Evolutionary conservation across 768 basidiomycete species (phyloP), one percentile per base, ranked within the genome.

Genomic region (Russula brevipes): DNA sequence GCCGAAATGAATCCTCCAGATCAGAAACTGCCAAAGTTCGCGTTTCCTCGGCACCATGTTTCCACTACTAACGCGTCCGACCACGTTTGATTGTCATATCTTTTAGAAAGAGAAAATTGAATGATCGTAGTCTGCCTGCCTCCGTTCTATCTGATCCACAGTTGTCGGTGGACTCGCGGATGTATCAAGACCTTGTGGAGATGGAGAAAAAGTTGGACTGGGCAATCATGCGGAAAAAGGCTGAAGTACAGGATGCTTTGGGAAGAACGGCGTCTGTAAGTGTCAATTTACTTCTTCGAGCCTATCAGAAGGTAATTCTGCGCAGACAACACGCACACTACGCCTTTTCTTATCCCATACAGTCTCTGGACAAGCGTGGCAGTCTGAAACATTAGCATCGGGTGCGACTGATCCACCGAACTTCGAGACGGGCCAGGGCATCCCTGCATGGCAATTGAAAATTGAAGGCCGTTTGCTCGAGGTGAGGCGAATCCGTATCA

Each of bases 131-230:
- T 41, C 76, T 96, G 41, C 90, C 93, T 0, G 85, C 87, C 79
- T 83, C 83, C 56, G 80, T 94, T 41, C 79, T 87, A 5, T 85
- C 91, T 64, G 80, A 84, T 68, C 84, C 87, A 17, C 84, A 86
- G 54, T 91, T 91, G 70, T 83, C 87, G 1, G 81, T 84, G 69
- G 93, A 96, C 72, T 91, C 91, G 30, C 79, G 78, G 61, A 91
- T 95, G 83, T 97, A 96, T 74, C 84, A 87, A 63, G 86, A 91
- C 69, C 77, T 97, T 45, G 74, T 94, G 33, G 87, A 89, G 67
- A 91, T 91, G 85, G 94, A 97, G 72, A 82, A 89, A 61, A 91
- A 88, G 72, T 77, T 98, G 16, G 94, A 98, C 74, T 97, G 95
- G 95, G 95, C 93, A 4, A 88, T 95, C 80, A 86, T 85, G 72